Base-by-base conservation (phyloP, 352 stramenopile genomes). In the Phytopythium cucurbitacearum region DNA sequence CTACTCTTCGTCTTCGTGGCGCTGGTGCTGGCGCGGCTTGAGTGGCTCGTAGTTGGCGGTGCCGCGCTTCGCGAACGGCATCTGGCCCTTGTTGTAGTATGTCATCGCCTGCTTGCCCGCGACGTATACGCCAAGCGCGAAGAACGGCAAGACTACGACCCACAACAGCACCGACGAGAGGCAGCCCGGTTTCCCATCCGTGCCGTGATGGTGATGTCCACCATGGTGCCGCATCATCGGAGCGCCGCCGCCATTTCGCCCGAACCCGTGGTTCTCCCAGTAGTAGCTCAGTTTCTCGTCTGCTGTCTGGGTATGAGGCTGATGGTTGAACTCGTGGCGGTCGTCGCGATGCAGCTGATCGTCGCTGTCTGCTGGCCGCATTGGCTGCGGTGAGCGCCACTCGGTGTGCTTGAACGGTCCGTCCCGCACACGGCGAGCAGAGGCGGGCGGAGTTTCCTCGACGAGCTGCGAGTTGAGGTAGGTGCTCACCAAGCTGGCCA, bases 81-180 rank as follows among this genome's bases (percentile, higher is more conserved):
- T 15, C 11, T 41, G 36, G 9, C 47, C 35, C 47, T 53, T 35
- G 15, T 36, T 35, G 15, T 53, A 53, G 8, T 44, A 53, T 7
- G 47, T 0, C 7, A 53, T 10, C n/a, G 47, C 36, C 7, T 36
- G 47, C 28, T 32, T 43, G 36, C n/a, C 47, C 9, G 47, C 47
- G 9, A 53, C 35, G 15, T 36, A 44, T 7, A 53, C 47, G 5
- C 47, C 47, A 7, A 53, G 15, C 4, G 47, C 47, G 36, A 53
- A 53, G 47, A 53, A 53, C 15, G 47, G 47, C 7, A 53, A 36
- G 15, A 53, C 21, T 0, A 53, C 37, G 3, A 53, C n/a, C 47
- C 47, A 53, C 9, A 12, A 2, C 21, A 28, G 21, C 21, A 28
- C 21, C 36, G 36, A 53, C 1, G 4, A 10, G 3, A 7, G 47